Evolutionary conservation across 768 basidiomycete species (phyloP), one percentile per base, ranked within the genome.

Genomic region (Scleroderma citrinum): DNA sequence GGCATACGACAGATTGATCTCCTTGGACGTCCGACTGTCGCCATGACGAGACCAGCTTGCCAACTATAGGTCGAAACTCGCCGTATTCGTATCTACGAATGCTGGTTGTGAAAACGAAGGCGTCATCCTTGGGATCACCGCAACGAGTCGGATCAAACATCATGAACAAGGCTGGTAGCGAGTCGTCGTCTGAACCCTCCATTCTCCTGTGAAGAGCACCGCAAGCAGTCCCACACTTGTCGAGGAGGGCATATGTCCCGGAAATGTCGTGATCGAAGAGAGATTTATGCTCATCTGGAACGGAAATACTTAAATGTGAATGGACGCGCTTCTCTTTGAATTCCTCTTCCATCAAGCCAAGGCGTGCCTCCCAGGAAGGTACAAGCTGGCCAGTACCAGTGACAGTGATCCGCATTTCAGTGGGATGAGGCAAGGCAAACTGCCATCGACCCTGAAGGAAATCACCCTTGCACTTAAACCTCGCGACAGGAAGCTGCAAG

Each of bases 161-260:
- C 72, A 90, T 72, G 70, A 80, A 71, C 11, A 96, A 61, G 0
- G 85, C 78, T 0, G 85, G 83, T 24, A 81, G 66, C 7, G 66
- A 60, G 2, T 47, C 56, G n/a, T 82, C 80, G n/a, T 70, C 72
- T 0, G 63, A 47, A 10, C 65, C 64, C 14, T 64, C 44, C 20
- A 73, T 61, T 54, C 78, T 83, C 66, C 80, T 83, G 67, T 95
- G 92, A 41, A 97, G 71, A 19, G 87, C 86, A 21, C 78, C 76
- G 61, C 87, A 91, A 7, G 94, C 91, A 2, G 90, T 91, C 7
- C 93, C 92, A 49, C 94, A 97, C 61, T 84, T 85, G 54, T 88
- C 84, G 46, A 93, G 71, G 42, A 93, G 81, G 21, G 70, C 67
- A 61, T 96, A 97, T 2, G 69, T 71, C 5, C 94, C 94, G 6